Evolutionary conservation across 148 eudicot genomes (phyloP), one percentile per base, ranked within the genome.

Genomic region (Beta vulgaris): DNA sequence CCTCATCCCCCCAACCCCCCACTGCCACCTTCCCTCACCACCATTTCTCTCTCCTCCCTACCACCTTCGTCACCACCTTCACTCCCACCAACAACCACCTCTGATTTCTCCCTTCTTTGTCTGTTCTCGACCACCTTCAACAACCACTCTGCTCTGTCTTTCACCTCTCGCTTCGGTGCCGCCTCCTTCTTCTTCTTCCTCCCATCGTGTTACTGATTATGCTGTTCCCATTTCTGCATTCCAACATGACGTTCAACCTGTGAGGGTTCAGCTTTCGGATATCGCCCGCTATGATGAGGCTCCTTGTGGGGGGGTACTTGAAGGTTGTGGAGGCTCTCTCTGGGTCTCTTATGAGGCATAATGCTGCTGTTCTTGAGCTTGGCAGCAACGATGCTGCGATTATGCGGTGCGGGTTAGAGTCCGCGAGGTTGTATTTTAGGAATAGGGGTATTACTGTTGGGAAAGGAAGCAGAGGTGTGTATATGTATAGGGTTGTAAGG

Each of bases 401-500:
- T 67, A 58, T 93, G 74, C 76, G 93, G 62, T 93, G 96, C 34
- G 96, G 93, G 6, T 79, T 93, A 75, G 96, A 91, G 75, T 74
- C 92, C 0, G 79, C 90, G 3, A 84, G 91, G 77, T 59, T 88
- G 78, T 91, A 78, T 71, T 93, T 91, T 71, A 84, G 89, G 77
- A 84, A 75, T 59, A 79, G 87, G 78, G 55, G 79, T 75, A 64
- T 48, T 28, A 36, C 44, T 11, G 46, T 43, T 43, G 82, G 80
- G 9, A 85, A 80, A 73, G 83, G 85, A 10, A 81, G 78, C 43
- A 78, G 86, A 73, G 95, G 88, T 40, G 87, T 84, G 76, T 84
- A 88, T 63, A 84, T 81, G 74, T 93, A 91, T 59, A 84, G 98
- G 73, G 89, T 96, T 68, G 96, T 96, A 79, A 86, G 98, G 98